Evolutionary conservation across 768 basidiomycete genomes (phyloP), one percentile per base, ranked within the genome.

Genomic region (Leccinum rimulosum): DNA sequence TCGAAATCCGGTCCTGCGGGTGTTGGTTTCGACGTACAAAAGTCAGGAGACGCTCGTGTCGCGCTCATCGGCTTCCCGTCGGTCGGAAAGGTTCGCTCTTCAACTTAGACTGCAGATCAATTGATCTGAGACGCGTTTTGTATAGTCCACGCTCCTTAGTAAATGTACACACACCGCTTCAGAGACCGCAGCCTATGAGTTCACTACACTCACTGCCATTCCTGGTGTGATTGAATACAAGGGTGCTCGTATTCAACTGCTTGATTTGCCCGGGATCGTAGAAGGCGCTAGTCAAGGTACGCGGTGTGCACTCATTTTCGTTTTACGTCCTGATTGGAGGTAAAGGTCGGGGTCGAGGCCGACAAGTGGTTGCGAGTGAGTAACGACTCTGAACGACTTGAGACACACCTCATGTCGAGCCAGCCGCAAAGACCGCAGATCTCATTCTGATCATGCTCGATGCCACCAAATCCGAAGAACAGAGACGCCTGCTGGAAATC

Each of bases 221-320:
- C 96, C 97, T 36, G 97, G 97, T 51, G 97, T 98, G 3, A 85
- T 98, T 17, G 95, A 98, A 68, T 91, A 98, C 72, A 87, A 96
- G 72, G 97, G 97, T 30, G 88, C 89, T 3, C 83, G 93, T 47
- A 95, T 98, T 57, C 97, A 99, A 71, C 82, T 98, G 49, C 83
- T 98, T 15, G 95, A 98, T 83, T 77, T 98, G 33, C 95, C 95
- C 2, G 95, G 95, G 74, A 98, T 98, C 64, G 93, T 98, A 8
- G 93, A 95, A 74, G 93, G 93, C 14, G 93, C 93, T 19, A 91
- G 89, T 67, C 88, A 92, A 78, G 88, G 87, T 72, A 55, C 53
- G 55, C 47, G 11, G 45, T 30, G 19, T 17, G 1, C 22, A 7
- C 22, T 2, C 17, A 3, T 45, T 52, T 22, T 33, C 17, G 5